A percentile compares a stretch with the other conserved stretches of the same genome.
phyloP scores from a whole-genome alignment of 805 yeast species.

The Kurtzmaniella fragi region DNA sequence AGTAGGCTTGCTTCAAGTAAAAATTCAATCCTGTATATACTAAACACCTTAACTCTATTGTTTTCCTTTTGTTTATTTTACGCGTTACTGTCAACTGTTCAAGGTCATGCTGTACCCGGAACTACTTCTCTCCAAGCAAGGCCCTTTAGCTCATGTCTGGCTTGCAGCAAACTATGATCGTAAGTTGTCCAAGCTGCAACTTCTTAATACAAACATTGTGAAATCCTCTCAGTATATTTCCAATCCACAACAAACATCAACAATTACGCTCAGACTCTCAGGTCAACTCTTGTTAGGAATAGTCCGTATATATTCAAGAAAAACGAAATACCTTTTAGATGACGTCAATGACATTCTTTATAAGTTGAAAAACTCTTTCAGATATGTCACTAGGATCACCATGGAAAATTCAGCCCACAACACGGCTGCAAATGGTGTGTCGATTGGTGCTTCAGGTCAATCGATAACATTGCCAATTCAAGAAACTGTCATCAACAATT shows the following conservation, averaged over 20 bases:
- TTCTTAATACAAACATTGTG: conserved; percentile 64
- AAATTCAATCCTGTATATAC: neutral
- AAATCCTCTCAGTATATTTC: conserved; percentile 36
- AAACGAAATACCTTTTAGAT: conserved; percentile 76
- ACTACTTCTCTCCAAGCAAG: conserved; percentile 56
- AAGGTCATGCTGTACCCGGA: conserved; percentile 27
- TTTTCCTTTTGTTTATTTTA: neutral
- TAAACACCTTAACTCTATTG: neutral
- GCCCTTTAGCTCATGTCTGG: conserved; percentile 90
- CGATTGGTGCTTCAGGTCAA: neutral
- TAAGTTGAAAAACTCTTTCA: conserved; percentile 65
- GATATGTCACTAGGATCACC: conserved; percentile 30
- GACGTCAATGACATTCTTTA: conserved; percentile 76
- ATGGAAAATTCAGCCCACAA: conserved; percentile 8
- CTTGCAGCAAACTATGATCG: conserved; percentile 85
- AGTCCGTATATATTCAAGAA: conserved; percentile 78
- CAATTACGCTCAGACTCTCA: conserved; percentile 73
- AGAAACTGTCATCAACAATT: conserved; percentile 55
- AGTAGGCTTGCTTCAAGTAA: no score
- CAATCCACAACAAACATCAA: conserved; percentile 28
- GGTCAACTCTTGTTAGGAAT: conserved; percentile 86
- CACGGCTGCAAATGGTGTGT: neutral
- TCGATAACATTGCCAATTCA: conserved; percentile 54
- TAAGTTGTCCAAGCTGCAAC: conserved; percentile 66
- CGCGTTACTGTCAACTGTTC: neutral